These are phyloP conservation scores for Sanguinoderma infundibulare DNA, from an alignment of 1,284 basidiomycete genomes.

Conservation along the genomic window DNA sequence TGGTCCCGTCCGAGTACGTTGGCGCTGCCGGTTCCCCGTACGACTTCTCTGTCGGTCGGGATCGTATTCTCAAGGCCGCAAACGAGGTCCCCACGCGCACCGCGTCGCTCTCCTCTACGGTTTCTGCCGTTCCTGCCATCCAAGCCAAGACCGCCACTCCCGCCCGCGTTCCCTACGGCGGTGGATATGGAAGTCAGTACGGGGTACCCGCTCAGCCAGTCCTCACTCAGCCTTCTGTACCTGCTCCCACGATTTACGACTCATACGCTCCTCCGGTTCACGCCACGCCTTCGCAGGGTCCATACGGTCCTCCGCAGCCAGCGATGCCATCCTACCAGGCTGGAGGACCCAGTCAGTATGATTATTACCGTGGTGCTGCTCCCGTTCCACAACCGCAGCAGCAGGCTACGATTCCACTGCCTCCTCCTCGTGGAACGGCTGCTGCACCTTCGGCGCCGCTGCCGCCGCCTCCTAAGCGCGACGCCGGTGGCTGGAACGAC, in stretches of 20 bases:
- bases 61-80: slow-evolving; percentile 61
- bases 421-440: slow-evolving; percentile 28
- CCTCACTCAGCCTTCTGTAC: slow-evolving; percentile 16
- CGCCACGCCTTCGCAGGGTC: not conserved
- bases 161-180: slow-evolving; percentile 22
- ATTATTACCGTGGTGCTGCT: slow-evolving; percentile 30
- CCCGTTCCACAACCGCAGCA: slow-evolving; percentile 26
- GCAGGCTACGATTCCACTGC: slow-evolving; percentile 27
- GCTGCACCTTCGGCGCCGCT: slow-evolving; percentile 31
- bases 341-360: slow-evolving; percentile 24
- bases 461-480: slow-evolving; percentile 52
- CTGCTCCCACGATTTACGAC: slow-evolving; percentile 29
- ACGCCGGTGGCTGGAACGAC: slow-evolving; percentile 93
- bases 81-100: slow-evolving; percentile 38
- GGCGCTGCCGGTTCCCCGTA: slow-evolving; percentile 54
- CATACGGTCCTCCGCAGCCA: slow-evolving; percentile 13
- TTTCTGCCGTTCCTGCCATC: slow-evolving; percentile 28
- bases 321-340: slow-evolving; percentile 26
- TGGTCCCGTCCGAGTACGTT: slow-evolving; percentile 84
- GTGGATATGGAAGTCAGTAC: slow-evolving; percentile 30
- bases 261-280: slow-evolving; percentile 24
- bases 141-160: slow-evolving; percentile 19
- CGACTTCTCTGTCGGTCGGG: slow-evolving; percentile 68
- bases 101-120: slow-evolving; percentile 27
- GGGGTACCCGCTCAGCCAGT: slow-evolving; percentile 26